phyloP scores from a whole-genome alignment of 106 monocot species.

The Amphibolis antarctica region DNA sequence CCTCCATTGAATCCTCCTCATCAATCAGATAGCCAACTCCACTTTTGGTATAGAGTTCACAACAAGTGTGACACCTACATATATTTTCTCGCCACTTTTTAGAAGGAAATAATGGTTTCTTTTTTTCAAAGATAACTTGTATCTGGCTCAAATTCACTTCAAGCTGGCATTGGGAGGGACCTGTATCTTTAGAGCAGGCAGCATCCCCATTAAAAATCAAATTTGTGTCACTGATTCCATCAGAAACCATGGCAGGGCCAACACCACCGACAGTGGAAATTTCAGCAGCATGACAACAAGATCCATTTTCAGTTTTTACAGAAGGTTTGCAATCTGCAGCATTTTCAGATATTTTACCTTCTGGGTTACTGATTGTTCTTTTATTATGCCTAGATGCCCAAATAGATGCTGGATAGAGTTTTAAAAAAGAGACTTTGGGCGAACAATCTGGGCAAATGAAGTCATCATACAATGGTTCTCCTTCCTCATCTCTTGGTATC shows the following conservation, averaged over 20 bases:
- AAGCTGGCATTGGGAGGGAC: constrained; percentile 35
- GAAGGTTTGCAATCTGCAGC: neutral
- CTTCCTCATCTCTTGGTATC: constrained; percentile 93
- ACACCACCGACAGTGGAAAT: constrained; percentile 1
- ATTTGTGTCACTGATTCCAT: constrained; percentile 7
- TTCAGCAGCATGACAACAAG: constrained; percentile 2
- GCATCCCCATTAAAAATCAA: neutral
- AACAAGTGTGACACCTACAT: constrained; percentile 60
- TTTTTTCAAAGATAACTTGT: constrained; percentile 23
- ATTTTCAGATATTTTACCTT: neutral
- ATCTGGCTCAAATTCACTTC: constrained; percentile 35
- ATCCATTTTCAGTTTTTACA: constrained; percentile 16
- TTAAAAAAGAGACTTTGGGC: constrained; percentile 48
- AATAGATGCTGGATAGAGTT: constrained; percentile 61
- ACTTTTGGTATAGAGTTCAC: constrained; percentile 44
- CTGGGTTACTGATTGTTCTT: neutral
- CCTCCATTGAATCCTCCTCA: constrained; percentile 68
- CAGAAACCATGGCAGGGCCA: constrained; percentile 5
- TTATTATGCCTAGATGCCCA: constrained; percentile 34
- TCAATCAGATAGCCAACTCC: constrained; percentile 57
- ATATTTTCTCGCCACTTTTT: constrained; percentile 73
- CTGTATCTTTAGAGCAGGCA: neutral
- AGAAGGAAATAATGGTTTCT: constrained; percentile 67
- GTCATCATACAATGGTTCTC: constrained; percentile 78
- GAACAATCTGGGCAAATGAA: constrained; percentile 86